phyloP scores from a whole-genome alignment of 345 rosid species.

The Citrus mangshanensis region DNA sequence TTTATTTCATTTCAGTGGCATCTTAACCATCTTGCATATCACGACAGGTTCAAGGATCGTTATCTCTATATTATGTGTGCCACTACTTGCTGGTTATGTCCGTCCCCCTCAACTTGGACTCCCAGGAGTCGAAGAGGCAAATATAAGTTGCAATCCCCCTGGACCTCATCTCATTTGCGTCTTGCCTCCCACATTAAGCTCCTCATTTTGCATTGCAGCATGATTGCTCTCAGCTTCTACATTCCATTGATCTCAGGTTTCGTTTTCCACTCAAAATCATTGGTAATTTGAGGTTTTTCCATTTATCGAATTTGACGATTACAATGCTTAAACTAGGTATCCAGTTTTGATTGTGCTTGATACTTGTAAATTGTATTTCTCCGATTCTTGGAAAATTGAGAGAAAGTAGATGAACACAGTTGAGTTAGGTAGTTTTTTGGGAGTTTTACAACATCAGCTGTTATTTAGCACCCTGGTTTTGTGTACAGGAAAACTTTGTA shows the following conservation, averaged over 20 bases:
- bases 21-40: neutral
- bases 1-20: neutral
- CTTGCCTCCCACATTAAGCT: slow-evolving; percentile 84
- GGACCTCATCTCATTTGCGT: slow-evolving; percentile 90
- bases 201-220: slow-evolving; percentile 76
- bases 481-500: slow-evolving; percentile 12
- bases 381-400: neutral
- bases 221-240: slow-evolving; percentile 15
- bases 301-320: neutral
- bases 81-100: slow-evolving; percentile 82
- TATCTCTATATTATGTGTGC: slow-evolving; percentile 75
- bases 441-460: neutral
- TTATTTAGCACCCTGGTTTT: slow-evolving; percentile 3
- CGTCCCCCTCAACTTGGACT: slow-evolving; percentile 79
- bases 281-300: neutral
- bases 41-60: slow-evolving; percentile 69
- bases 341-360: slow-evolving; percentile 10
- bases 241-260: neutral
- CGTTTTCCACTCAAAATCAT: slow-evolving; percentile 1
- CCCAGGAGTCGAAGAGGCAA: slow-evolving; percentile 60
- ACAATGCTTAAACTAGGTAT: neutral
- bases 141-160: slow-evolving; percentile 80
- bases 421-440: slow-evolving; percentile 1
- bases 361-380: slow-evolving; percentile 14
- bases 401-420: slow-evolving; percentile 2